Percentiles rank a stretch among this genome's conserved stretches.
Conservation (phyloP, 2,329 filamentous ascomycete species). For the Apiospora koreana region DNA sequence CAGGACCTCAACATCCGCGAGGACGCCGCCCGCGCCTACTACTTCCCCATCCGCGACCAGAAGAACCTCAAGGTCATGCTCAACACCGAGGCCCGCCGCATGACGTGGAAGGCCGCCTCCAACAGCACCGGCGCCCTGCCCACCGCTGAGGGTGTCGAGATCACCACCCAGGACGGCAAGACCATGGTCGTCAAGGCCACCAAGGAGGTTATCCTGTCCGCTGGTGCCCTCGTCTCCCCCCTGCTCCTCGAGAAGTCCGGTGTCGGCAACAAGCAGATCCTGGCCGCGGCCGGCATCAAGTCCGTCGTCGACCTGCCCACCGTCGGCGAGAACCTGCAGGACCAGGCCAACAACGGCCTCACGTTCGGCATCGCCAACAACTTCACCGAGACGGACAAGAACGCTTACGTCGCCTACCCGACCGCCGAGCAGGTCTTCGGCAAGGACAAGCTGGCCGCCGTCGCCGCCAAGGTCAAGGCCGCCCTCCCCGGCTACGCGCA, state of each 20-base stretch:
- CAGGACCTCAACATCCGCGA: constrained; percentile 37
- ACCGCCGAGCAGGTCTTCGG: constrained; percentile 15
- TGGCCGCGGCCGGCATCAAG: constrained; percentile 36
- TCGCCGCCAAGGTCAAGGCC: constrained; percentile 12
- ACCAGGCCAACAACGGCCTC: constrained; percentile 32
- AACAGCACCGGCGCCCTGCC: background rate
- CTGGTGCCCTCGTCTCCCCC: constrained; percentile 31
- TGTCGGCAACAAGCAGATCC: constrained; percentile 35
- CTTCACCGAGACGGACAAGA: constrained; percentile 13
- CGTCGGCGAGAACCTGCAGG: constrained; percentile 43
- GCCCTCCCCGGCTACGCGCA: constrained; percentile 14
- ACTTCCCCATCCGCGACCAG: constrained; percentile 41
- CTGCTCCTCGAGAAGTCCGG: constrained; percentile 23
- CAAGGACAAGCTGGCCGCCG: background rate
- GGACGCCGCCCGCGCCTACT: constrained; percentile 49
- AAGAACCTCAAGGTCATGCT: constrained; percentile 43
- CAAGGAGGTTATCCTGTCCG: constrained; percentile 37
- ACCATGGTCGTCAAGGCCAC: constrained; percentile 16
- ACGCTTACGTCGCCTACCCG: constrained; percentile 16
- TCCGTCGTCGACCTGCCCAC: constrained; percentile 36
- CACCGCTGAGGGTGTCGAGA: constrained; percentile 31
- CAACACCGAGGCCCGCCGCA: constrained; percentile 41
- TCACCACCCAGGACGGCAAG: constrained; percentile 27
- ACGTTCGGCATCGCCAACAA: constrained; percentile 34
- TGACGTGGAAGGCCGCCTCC: constrained; percentile 34